phyloP scores from a whole-genome alignment of 768 basidiomycete genomes.

The Mycena venus region DNA sequence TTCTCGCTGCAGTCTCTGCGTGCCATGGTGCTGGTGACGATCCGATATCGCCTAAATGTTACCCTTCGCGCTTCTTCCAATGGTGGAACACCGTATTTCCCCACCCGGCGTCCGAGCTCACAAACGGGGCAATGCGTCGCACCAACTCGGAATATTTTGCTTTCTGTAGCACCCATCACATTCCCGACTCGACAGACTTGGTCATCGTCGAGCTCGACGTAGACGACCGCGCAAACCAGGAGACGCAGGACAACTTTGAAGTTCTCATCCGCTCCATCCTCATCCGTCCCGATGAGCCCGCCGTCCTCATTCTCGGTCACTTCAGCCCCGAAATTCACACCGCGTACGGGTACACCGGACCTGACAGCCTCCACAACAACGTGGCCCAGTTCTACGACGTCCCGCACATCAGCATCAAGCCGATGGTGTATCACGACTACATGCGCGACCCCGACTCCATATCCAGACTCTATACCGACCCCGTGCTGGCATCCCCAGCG shows the following conservation, averaged over 20 bases:
- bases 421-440: constrained; percentile 86
- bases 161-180: constrained; percentile 92
- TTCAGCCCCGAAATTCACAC: constrained; percentile 90
- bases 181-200: constrained; percentile 94
- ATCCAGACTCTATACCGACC: constrained; percentile 83
- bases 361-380: constrained; percentile 89
- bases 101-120: constrained; percentile 96
- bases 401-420: constrained; percentile 91
- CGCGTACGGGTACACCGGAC: constrained; percentile 86
- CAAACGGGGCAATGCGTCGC: constrained; percentile 94
- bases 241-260: constrained; percentile 89
- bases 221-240: constrained; percentile 83
- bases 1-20: constrained; percentile 76
- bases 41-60: constrained; percentile 86
- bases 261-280: constrained; percentile 93
- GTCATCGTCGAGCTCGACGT: constrained; percentile 96
- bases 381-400: constrained; percentile 99
- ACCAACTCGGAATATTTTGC: constrained; percentile 96
- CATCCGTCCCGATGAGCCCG: constrained; percentile 90
- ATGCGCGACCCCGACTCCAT: constrained; percentile 77
- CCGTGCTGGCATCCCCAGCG: constrained; percentile 80
- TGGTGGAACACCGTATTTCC: constrained; percentile 99
- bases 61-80: constrained; percentile 94
- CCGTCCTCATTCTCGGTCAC: constrained; percentile 95
- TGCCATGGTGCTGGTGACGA: constrained; percentile 96